Base-by-base conservation (phyloP, 2,329 filamentous ascomycete species). In the Mycogone perniciosa region DNA sequence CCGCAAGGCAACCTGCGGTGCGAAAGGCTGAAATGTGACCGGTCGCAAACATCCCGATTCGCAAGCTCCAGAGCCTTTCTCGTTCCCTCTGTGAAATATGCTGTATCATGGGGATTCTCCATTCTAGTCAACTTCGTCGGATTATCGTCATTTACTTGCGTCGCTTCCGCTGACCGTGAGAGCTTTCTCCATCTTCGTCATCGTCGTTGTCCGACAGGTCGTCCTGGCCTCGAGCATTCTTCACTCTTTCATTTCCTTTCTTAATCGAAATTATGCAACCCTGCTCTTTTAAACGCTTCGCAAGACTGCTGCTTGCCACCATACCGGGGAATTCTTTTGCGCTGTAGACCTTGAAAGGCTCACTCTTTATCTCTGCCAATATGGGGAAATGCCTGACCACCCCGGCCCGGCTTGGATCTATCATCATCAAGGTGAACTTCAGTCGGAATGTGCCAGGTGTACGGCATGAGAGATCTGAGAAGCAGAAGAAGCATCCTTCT, bases 241-340 rank as follows among this genome's bases (percentile, higher is more conserved):
- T 56, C 1, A 38, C 39, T 38, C 52, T 54, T 1, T 54, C 52
- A n/a, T 60, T 90, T 10, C 88, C 88, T 64, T 92, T 93, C 71
- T 92, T 92, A 55, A 92, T 88, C 34, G 88, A 88, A 54, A 93
- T 90, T 45, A 89, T 82, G 61, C 88, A 88, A 4, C 88, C 88
- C 68, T 92, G 88, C 60, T 86, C 76, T 65, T 89, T 88, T 51
- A 93, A 71, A 31, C 79, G 76, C 64, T 87, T 87, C 1, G 88
- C 88, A 35, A 93, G 69, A 13, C 78, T 74, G 29, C 86, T 90
- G 64, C 86, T 90, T 1, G 86, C 83, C 51, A 84, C 76, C 88
- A 93, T 93, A 5, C 88, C 88, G 0, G 87, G 86, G 54, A 93
- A 93, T 62, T 92, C 88, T 64, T 92, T 93, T 40, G 88, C 88